A percentile compares a stretch with the other conserved stretches of the same genome.
These are phyloP conservation scores for Sclerotiophoma versabilis DNA, from an alignment of 2,329 filamentous ascomycete genomes.

Conservation along the genomic window DNA sequence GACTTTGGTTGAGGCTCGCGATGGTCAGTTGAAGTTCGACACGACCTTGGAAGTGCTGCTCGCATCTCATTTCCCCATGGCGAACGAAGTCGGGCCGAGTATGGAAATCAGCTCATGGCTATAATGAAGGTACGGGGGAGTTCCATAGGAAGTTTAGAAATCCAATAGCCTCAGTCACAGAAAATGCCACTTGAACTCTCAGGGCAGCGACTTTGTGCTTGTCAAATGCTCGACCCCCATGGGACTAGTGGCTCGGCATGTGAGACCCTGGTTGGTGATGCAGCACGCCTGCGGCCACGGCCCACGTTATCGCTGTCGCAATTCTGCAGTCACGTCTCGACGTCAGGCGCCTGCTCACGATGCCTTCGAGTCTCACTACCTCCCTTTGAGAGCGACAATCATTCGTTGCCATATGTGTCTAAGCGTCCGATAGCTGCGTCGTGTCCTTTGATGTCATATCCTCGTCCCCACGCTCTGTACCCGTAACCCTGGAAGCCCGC, in stretches of 20 bases:
- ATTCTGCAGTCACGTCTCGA: constrained; percentile 22
- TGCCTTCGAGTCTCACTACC: constrained; percentile 18
- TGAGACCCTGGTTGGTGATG: constrained; percentile 4
- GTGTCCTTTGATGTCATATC: constrained; percentile 10
- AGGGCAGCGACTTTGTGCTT: neutral
- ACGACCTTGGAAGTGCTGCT: neutral
- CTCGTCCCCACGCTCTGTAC: constrained; percentile 11
- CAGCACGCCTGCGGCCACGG: neutral
- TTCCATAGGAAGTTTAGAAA: neutral
- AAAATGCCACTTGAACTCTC: neutral
- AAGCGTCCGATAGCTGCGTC: constrained; percentile 2
- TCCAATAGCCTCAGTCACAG: neutral
- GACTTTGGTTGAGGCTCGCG: neutral
- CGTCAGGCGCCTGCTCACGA: constrained; percentile 25
- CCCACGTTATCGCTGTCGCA: constrained; percentile 18
- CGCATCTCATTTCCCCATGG: neutral
- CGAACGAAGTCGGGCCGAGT: neutral
- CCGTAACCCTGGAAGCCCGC: constrained; percentile 5
- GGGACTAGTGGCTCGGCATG: constrained; percentile 4
- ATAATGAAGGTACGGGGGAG: neutral
- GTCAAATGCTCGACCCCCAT: neutral
- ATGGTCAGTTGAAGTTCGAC: neutral
- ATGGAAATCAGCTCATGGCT: neutral
- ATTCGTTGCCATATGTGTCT: neutral
- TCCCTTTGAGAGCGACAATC: constrained; percentile 3